Evolutionary conservation across 345 rosid genomes (phyloP), one percentile per base, ranked within the genome.

Genomic region (Rhodamnia argentea): DNA sequence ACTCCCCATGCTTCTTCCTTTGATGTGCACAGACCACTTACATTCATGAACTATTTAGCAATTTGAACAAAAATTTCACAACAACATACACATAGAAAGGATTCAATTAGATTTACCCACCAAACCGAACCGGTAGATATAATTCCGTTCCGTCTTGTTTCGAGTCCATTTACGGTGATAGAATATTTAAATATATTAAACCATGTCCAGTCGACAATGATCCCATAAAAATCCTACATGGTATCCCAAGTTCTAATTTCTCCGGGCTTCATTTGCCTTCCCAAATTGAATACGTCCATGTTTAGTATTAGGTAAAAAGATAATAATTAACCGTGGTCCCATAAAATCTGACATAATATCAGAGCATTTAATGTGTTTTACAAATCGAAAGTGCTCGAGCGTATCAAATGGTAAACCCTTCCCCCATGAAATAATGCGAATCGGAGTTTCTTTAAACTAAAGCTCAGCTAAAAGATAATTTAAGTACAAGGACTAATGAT

Each of bases 101-200:
- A 29, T 62, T 62, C 0, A 9, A 62, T 15, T 8, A 14, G 1
- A 29, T 37, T 3, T 9, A 29, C 3, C 0, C 0, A 4, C 23
- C 42, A 18, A 29, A 18, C 6, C 6, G 2, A 29, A 29, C 23
- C 4, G 2, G 5, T 4, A 7, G 0, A 62, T 29, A 62, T 62
- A 0, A 0, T 62, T 15, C 29, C 11, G 0, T 27, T 62, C 16
- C 3, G 1, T 29, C 10, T 3, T 0, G 29, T 3, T 7, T 13
- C 23, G 10, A 29, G 10, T 62, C 15, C 1, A 27, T 60, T 60
- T 60, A 14, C 1, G 10, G 47, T 7, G 47, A 44, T 44, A 5
- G 47, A 44, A 44, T 44, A 7, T 44, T 44, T 44, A 44, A 44
- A 44, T 1, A 44, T 7, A 44, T 44, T 44, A 6, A 6, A 1